Evolutionary conservation across 352 stramenopile species (phyloP), one percentile per base, ranked within the genome.

Genomic region (Globisporangium abappressorium): DNA sequence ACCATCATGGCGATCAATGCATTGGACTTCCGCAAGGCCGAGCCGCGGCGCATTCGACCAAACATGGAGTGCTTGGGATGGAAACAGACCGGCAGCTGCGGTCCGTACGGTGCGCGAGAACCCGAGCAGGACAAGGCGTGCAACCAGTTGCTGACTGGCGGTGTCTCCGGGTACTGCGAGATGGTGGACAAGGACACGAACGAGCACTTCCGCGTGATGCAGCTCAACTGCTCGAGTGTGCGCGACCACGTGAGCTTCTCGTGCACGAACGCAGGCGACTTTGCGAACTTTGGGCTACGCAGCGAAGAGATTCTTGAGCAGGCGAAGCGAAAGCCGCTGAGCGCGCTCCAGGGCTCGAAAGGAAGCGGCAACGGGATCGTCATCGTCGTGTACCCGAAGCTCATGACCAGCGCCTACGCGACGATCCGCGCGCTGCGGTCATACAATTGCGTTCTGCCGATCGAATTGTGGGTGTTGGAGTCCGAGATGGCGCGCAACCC

Each of bases 391-490:
- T 92, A 92, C 59, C 80, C 82, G 15, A 87, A 89, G 70, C 68
- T 91, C 20, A 64, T 94, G 66, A 82, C 83, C 12, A 91, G 82
- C 53, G 84, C 75, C 14, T 93, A 89, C 63, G 85, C 82, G 18
- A 86, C 75, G 33, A 78, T 92, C 59, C 79, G 75, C 5, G 64
- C 72, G 9, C 70, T 94, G 36, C 79, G 82, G 0, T 74, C 68
- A 0, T 71, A 80, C 14, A 69, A 73, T n/a, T 94, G 84, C 64
- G 71, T 75, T 26, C 74, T 92, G 3, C 78, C 79, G 1, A 85
- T 94, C n/a, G 85, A 94, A 70, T 58, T 94, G 4, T 94, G 84
- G 84, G 83, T 85, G 26, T 77, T 78, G 26, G 74, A 84, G 41
- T 72, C 78, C 33, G 74, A 85, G 68, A 66, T 81, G 49, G 66